These are phyloP conservation scores for Pulveroboletus ravenelii DNA, from an alignment of 768 basidiomycete genomes.

Conservation along the genomic window DNA sequence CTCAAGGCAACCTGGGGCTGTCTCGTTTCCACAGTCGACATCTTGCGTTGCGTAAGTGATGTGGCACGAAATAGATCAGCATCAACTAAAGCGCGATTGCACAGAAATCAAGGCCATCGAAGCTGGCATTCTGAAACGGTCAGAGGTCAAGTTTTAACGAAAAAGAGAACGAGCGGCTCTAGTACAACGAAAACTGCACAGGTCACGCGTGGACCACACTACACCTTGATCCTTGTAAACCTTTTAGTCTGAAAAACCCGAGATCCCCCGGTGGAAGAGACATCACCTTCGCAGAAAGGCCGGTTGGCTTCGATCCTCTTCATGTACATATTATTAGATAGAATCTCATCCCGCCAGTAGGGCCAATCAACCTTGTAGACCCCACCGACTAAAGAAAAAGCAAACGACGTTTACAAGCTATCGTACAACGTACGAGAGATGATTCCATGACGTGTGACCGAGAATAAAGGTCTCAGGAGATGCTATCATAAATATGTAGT, in stretches of 20 bases:
- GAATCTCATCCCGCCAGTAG: no score
- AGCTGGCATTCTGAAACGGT: slow-evolving; percentile 22
- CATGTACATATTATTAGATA: background rate
- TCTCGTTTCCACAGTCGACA: slow-evolving; percentile 30
- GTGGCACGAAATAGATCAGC: background rate
- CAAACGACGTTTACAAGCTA: background rate
- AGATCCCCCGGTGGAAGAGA: no score
- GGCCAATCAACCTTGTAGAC: background rate
- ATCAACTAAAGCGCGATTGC: background rate
- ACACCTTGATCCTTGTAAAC: background rate
- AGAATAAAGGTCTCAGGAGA: background rate
- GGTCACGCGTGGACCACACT: background rate
- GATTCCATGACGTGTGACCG: background rate
- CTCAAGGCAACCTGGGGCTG: slow-evolving; percentile 20
- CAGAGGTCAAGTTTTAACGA: slow-evolving; percentile 17
- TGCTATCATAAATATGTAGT: background rate
- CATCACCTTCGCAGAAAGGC: background rate
- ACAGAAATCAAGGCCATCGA: slow-evolving; percentile 31
- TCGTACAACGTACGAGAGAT: slow-evolving; percentile 5
- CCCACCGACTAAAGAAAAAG: background rate
- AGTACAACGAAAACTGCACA: background rate
- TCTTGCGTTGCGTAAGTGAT: slow-evolving; percentile 28
- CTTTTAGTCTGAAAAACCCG: no score
- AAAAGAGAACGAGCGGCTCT: background rate
- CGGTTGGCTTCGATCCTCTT: background rate